Base-by-base conservation (phyloP, 108 stramenopile genomes). In the Skeletonema costatum region DNA sequence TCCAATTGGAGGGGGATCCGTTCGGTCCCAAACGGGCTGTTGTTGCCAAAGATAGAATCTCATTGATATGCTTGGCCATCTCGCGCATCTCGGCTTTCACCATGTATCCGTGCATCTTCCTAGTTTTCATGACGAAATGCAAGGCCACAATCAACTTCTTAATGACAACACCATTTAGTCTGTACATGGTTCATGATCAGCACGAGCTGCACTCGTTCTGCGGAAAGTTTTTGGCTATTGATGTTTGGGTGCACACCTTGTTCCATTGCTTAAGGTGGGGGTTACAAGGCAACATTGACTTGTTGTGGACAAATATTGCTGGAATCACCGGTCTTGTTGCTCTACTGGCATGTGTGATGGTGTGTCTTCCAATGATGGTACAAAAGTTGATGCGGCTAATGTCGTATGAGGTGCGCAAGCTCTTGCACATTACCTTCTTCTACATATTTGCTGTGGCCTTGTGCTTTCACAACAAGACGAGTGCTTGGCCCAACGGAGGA, bases 141-240 rank as follows among this genome's bases (percentile, higher is more conserved):
- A 75, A 83, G 60, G 83, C 76, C 38, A 84, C 76, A 13, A 76
- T 70, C 14, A 78, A 64, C 60, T 78, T 78, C 51, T 35, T 87
- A 12, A 56, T 68, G 56, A 74, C 38, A 10, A 81, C 80, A 10
- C 79, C 83, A 7, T 14, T 87, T 1, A 71, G 63, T 29, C 66
- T 85, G 80, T 77, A 76, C 67, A 81, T 85, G 80, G 41, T 66
- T n/a, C 39, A 73, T 13, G 83, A 87, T 58, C 59, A 59, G 32
- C 83, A 87, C 35, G 80, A 85, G 38, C 48, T 87, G 4, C 86
- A 87, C 67, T 70, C 71, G 2, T 87, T 77, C 60, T 84, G 83
- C 63, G 86, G 86, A 32, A 82, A 77, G 72, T 68, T 53, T 21
- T 81, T 87, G 12, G 63, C 81, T 14, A 41, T 81, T 31, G 75